Evolutionary conservation across 176 grass and related monocot genomes (phyloP).

Genomic region (Carex littledalei): DNA sequence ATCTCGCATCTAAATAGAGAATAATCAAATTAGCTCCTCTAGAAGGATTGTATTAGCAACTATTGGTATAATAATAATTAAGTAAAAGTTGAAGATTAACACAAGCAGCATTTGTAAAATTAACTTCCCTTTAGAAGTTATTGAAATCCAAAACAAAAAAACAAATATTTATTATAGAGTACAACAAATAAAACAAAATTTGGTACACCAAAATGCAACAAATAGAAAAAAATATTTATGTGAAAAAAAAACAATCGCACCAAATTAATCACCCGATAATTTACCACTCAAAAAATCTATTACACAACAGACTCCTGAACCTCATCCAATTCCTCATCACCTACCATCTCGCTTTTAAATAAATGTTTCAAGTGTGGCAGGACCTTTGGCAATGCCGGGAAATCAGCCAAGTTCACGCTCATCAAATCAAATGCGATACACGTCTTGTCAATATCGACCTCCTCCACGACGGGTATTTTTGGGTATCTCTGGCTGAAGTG

Average conservation of each 20-base stretch:
- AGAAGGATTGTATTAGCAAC: background rate
- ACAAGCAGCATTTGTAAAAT: background rate
- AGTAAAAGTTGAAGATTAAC: background rate
- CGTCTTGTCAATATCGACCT: conserved; percentile 64
- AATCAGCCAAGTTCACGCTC: conserved; percentile 66
- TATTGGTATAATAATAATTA: background rate
- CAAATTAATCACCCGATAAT: background rate
- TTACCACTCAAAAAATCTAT: conserved; percentile 3
- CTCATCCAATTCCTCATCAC: conserved; percentile 57
- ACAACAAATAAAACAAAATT: background rate
- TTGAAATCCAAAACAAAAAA: background rate
- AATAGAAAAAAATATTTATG: background rate
- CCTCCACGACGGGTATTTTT: conserved; percentile 79
- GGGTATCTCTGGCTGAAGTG: conserved; percentile 99
- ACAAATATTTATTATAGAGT: background rate
- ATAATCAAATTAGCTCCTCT: background rate
- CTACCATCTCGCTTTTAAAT: conserved; percentile 57
- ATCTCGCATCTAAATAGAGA: background rate
- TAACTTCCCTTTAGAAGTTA: background rate
- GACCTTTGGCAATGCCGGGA: conserved; percentile 66
- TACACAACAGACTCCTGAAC: conserved; percentile 50
- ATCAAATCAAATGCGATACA: conserved; percentile 88
- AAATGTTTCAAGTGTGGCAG: conserved; percentile 70
- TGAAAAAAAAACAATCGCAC: background rate
- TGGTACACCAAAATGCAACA: background rate